Conservation (phyloP, 768 basidiomycete genomes). For the Russula sp. region DNA sequence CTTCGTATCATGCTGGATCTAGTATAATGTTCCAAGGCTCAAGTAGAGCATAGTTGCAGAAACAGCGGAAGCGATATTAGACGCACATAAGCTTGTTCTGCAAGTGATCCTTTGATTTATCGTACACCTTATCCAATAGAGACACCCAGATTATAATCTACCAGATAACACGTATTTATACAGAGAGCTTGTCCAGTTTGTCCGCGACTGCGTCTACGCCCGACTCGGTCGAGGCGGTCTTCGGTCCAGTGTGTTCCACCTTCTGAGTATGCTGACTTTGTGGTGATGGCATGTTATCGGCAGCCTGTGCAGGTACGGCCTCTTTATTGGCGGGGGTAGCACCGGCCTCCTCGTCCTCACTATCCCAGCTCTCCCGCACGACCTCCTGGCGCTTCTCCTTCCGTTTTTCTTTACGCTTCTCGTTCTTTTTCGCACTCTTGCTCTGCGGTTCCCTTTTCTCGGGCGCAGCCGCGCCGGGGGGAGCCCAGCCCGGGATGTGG, state of each 20-base stretch:
- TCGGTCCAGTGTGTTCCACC: not conserved
- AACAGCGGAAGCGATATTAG: not conserved
- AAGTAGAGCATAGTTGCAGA: not conserved
- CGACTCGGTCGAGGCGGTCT: slow-evolving; percentile 19
- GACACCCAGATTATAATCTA: slow-evolving; percentile 18
- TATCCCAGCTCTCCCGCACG: slow-evolving; percentile 78
- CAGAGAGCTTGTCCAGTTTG: slow-evolving; percentile 52
- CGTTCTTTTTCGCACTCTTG: slow-evolving; percentile 66
- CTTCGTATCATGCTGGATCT: not conserved
- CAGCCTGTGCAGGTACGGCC: not conserved
- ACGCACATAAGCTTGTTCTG: slow-evolving; percentile 1
- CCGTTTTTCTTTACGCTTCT: slow-evolving; percentile 75
- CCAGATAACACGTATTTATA: slow-evolving; percentile 26
- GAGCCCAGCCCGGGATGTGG: slow-evolving; percentile 73
- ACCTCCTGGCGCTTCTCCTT: slow-evolving; percentile 57
- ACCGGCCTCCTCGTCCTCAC: slow-evolving; percentile 49
- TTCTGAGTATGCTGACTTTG: slow-evolving; percentile 26
- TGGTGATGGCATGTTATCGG: not conserved
- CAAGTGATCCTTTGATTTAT: slow-evolving; percentile 12
- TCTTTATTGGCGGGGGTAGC: slow-evolving; percentile 14
- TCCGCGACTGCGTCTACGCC: slow-evolving; percentile 38
- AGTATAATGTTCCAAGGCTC: not conserved
- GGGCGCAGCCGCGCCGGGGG: slow-evolving; percentile 44
- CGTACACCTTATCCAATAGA: slow-evolving; percentile 18
- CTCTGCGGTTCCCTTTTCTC: slow-evolving; percentile 32